A percentile compares a stretch with the other conserved stretches of the same genome.
These are phyloP conservation scores for Carpinus viminea DNA, from an alignment of 306 rosid species.

Conservation along the genomic window DNA sequence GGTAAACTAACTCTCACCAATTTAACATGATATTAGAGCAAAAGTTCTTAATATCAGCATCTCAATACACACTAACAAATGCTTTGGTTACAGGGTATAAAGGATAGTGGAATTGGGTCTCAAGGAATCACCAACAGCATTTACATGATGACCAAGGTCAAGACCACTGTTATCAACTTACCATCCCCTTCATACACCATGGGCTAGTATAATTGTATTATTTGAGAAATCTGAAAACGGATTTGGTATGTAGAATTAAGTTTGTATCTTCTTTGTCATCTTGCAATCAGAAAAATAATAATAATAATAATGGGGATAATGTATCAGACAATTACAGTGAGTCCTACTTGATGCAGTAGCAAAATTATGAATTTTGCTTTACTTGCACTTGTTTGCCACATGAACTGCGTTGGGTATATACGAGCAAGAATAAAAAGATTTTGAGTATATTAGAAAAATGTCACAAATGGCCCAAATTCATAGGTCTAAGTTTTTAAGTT, in stretches of 20 bases:
- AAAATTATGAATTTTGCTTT: background rate
- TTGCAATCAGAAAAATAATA: background rate
- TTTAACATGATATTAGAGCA: too few species aligned
- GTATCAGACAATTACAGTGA: background rate
- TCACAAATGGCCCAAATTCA: too few species aligned
- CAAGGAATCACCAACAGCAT: slow-evolving; percentile 98
- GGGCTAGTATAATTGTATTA: slow-evolving; percentile 50
- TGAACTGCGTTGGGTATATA: background rate
- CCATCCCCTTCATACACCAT: slow-evolving; percentile 91
- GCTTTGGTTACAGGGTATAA: slow-evolving; percentile 70
- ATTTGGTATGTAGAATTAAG: background rate
- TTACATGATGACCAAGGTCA: slow-evolving; percentile 94
- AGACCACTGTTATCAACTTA: slow-evolving; percentile 86
- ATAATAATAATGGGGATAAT: background rate
- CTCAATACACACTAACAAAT: slow-evolving; percentile 16
- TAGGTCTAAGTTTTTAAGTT: too few species aligned
- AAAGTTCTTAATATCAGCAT: background rate
- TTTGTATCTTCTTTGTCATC: background rate
- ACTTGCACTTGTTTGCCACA: background rate
- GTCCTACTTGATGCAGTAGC: too few species aligned
- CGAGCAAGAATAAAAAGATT: too few species aligned
- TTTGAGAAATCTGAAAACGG: background rate
- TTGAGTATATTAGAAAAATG: too few species aligned
- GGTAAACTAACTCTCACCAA: slow-evolving; percentile 38
- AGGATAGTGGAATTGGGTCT: slow-evolving; percentile 97